These are phyloP conservation scores for Thielaviopsis euricoi DNA, from an alignment of 2,329 filamentous ascomycete genomes.

Conservation along the genomic window DNA sequence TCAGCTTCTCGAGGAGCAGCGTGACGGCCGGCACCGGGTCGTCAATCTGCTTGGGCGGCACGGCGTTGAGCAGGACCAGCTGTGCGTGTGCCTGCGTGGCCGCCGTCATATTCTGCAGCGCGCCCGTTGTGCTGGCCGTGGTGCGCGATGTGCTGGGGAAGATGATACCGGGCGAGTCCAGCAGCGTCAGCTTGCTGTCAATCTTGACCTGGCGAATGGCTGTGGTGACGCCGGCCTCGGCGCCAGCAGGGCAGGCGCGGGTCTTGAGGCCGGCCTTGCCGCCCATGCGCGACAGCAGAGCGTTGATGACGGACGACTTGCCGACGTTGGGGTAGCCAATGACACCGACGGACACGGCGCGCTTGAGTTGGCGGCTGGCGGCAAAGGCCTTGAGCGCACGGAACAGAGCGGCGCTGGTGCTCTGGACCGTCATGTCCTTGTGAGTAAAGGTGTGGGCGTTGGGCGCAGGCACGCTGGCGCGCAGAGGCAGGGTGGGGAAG, in stretches of 20 bases:
- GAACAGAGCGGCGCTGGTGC: constrained; percentile 71
- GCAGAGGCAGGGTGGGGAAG: constrained; percentile 81
- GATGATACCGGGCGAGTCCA: constrained; percentile 88
- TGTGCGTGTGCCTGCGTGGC: constrained; percentile 62
- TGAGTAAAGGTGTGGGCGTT: constrained; percentile 89
- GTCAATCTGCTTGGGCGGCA: constrained; percentile 86
- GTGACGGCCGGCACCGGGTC: constrained; percentile 79
- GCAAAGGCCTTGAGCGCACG: constrained; percentile 82
- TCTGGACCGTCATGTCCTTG: constrained; percentile 72
- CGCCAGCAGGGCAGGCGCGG: constrained; percentile 66
- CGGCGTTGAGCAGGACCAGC: constrained; percentile 73
- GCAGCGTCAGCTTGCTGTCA: constrained; percentile 81
- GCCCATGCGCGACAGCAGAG: constrained; percentile 62
- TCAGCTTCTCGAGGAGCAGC: constrained; percentile 68
- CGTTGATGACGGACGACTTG: constrained; percentile 94
- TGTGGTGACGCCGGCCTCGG: constrained; percentile 85
- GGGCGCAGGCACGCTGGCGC: constrained; percentile 63
- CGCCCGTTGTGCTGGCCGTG: constrained; percentile 19
- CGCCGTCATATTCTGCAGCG: constrained; percentile 37
- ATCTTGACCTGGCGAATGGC: constrained; percentile 80
- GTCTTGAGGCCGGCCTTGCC: constrained; percentile 39
- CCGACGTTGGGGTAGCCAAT: constrained; percentile 94
- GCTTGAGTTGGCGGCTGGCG: constrained; percentile 67
- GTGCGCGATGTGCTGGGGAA: constrained; percentile 52
- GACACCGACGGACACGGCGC: constrained; percentile 77